phyloP scores from a whole-genome alignment of 495 filamentous ascomycete species.

The Cryomyces minteri region DNA sequence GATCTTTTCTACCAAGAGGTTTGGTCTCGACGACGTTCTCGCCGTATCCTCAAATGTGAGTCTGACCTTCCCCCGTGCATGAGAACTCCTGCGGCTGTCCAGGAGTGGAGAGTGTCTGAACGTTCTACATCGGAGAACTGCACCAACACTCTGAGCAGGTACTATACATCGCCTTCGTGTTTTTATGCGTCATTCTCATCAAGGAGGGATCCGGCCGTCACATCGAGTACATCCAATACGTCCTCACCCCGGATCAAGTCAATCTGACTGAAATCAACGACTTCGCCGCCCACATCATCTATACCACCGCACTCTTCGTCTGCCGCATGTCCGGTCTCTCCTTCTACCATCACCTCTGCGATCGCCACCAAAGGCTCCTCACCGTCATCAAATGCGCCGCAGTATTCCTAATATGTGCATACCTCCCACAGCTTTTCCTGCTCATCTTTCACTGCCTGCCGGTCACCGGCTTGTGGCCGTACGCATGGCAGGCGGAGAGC shows the following conservation, averaged over 20 bases:
- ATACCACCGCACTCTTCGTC: conserved; percentile 26
- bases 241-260: conserved; percentile 20
- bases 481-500: no score
- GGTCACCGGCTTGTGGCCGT: no score
- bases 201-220: conserved; percentile 24
- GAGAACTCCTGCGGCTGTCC: no score
- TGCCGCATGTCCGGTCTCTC: conserved; percentile 30
- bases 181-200: conserved; percentile 23
- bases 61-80: neutral
- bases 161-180: conserved; percentile 22
- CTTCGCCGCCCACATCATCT: conserved; percentile 28
- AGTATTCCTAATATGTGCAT: conserved; percentile 10
- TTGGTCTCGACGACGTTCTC: no score
- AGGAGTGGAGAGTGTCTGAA: no score
- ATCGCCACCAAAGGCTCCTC: conserved; percentile 16
- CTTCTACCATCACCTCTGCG: conserved; percentile 27
- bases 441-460: no score
- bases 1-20: neutral
- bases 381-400: conserved; percentile 19
- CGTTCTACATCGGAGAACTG: no score
- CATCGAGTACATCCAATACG: conserved; percentile 28
- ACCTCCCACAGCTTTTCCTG: no score
- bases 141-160: conserved; percentile 14
- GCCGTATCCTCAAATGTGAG: no score
- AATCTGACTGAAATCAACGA: conserved; percentile 24